Base-by-base conservation (phyloP, 805 yeast genomes). In the Soucietia sequanensis region DNA sequence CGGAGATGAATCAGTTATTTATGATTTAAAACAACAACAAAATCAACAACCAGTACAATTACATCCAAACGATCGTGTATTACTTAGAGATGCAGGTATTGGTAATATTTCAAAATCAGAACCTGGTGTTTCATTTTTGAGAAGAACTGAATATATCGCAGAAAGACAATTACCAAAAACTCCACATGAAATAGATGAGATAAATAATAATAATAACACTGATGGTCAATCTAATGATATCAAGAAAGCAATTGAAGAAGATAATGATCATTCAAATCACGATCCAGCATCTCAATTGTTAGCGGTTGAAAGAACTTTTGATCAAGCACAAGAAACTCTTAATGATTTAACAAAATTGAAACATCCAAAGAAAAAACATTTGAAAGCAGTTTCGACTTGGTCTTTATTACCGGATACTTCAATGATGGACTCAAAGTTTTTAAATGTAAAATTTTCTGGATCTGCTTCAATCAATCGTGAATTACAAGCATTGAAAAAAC, bases 111-210 rank as follows among this genome's bases (percentile, higher is more conserved):
- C 63, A 38, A 65, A 68, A 39, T 58, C 56, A 38, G 75, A 52
- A 49, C 72, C 72, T 40, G 72, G 80, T 29, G 84, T 85, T 10
- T 74, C 86, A n/a, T 90, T 91, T 62, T 72, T 91, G 56, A 81
- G 97, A 66, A 80, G 98, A 65, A 91, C 99, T 0, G 98, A 93
- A 56, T 91, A 91, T 57, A 84, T 88, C 39, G 76, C 95, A 8
- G 78, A 84, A 23, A 81, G 78, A 33, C 72, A 72, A 35, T 37
- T 51, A 10, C 34, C 61, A 11, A 40, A 39, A 31, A 45, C 51
- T 10, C 38, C 43, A 31, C 41, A 47, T 25, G 49, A 52, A 39
- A 53, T 52, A 35, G 58, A 59, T 44, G 62, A 56, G 39, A 56
- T 33, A 29, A 59, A 47, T 26, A 50, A 43, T n/a, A 51, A 47